Percentiles rank a stretch among this genome's conserved stretches.
Conservation (phyloP, 2,329 filamentous ascomycete species). For the Aureobasidium sp. region DNA sequence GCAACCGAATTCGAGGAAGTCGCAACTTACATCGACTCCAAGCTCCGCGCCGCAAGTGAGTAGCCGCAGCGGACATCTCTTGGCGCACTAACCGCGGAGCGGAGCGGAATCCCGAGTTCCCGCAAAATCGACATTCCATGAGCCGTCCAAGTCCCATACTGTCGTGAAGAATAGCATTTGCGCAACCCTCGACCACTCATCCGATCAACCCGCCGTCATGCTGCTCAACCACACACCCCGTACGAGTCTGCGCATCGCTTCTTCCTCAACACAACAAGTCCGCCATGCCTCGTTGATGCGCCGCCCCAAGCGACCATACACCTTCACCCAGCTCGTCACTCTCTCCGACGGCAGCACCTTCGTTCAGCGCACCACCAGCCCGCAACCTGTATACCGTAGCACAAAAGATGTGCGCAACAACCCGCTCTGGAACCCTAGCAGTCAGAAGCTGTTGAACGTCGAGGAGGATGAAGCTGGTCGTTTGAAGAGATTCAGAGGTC, state of each 20-base stretch:
- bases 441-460: conserved; percentile 71
- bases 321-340: conserved; percentile 92
- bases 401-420: conserved; percentile 85
- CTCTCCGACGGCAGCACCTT: conserved; percentile 86
- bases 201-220: background rate
- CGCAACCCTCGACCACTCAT: background rate
- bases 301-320: conserved; percentile 87
- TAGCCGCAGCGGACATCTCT: no score
- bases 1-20: background rate
- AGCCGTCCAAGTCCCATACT: background rate
- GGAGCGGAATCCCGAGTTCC: background rate
- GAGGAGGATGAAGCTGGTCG: conserved; percentile 93
- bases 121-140: background rate
- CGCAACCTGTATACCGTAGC: conserved; percentile 50
- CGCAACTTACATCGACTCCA: background rate
- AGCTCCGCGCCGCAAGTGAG: no score
- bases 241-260: conserved; percentile 5
- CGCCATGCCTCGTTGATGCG: conserved; percentile 77
- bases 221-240: conserved; percentile 2
- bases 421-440: conserved; percentile 80
- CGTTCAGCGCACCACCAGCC: conserved; percentile 68
- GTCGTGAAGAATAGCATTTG: background rate
- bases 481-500: conserved; percentile 72
- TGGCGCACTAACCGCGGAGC: background rate
- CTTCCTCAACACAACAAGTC: conserved; percentile 41